Base-by-base conservation (phyloP, 2,329 filamentous ascomycete species). In the Nigrograna mackinnonii region DNA sequence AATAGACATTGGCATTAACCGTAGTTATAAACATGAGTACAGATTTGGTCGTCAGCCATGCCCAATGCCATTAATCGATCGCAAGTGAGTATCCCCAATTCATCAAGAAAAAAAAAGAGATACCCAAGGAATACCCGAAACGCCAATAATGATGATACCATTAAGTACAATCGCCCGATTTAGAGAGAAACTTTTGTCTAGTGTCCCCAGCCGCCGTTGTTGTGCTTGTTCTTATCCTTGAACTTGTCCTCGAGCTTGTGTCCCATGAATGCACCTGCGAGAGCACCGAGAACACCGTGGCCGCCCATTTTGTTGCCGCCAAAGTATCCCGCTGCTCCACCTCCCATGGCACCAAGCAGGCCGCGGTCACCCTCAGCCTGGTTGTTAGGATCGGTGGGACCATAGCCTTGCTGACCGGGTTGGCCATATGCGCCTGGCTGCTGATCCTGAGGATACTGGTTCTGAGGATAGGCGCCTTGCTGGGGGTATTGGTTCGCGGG, bases 211-310 rank as follows among this genome's bases (percentile, higher is more conserved):
- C 24, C 24, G 24, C 14, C 14, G 24, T 28, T 28, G 24, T 28
- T 28, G 24, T 28, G 24, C 24, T 28, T 28, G 11, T 71, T 71
- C 49, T 70, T 62, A 28, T 72, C 63, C 67, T 82, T 81, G 51
- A 69, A 50, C 52, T 78, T 76, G 50, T 83, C 74, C 52, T 82
- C 78, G 0, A 79, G 54, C 46, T 81, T 78, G 57, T 70, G 75
- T 2, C 81, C 81, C 2, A 78, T 41, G 34, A 84, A 71, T 0
- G 79, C 80, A 41, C 81, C 81, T 4, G 78, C 77, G 20, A 84
- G 59, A 1, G 79, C 76, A 9, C 81, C 81, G 7, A 85, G 60
- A 21, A 84, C 64, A 3, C 79, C 79, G n/a, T 78, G 69, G n/a
- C 72, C 70, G 17, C 72, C 76, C 51, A 79, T 71, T 60, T 81